A percentile compares a stretch with the other conserved stretches of the same genome.
Evolutionary conservation across 2,329 filamentous ascomycete species (phyloP).

Genomic region (Epicoccum nigrum): DNA sequence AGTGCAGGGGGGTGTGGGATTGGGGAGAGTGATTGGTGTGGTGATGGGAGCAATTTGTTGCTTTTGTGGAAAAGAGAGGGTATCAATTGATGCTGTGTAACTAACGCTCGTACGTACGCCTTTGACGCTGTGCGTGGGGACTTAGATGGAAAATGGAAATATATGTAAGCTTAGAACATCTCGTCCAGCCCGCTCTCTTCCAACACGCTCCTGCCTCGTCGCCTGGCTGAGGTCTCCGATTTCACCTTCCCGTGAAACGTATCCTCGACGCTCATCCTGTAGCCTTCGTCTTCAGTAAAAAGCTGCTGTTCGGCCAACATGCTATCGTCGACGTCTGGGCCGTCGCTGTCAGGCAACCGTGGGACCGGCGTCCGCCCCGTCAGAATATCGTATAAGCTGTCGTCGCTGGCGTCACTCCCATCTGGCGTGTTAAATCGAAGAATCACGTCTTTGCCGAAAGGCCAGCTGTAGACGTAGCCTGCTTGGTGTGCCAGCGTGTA

Average conservation of each 20-base stretch:
- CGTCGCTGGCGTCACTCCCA: conserved; percentile 50
- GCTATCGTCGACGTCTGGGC: conserved; percentile 15
- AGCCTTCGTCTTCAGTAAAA: conserved; percentile 15
- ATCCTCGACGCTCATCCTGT: conserved; percentile 48
- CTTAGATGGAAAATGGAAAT: not conserved
- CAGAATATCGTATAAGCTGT: conserved; percentile 56
- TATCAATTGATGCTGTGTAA: not conserved
- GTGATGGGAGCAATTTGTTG: not conserved
- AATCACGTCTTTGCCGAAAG: conserved; percentile 48
- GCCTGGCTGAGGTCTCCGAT: not conserved
- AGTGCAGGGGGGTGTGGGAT: not conserved
- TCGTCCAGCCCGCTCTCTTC: conserved; percentile 45
- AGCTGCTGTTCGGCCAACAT: conserved; percentile 16
- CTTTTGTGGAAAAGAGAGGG: not conserved
- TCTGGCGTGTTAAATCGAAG: conserved; percentile 39
- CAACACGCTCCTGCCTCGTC: conserved; percentile 27
- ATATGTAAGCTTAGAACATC: conserved; percentile 36
- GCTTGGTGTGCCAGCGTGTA: conserved; percentile 47
- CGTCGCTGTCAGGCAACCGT: conserved; percentile 24
- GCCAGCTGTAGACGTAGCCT: conserved; percentile 50
- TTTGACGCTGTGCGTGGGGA: not conserved
- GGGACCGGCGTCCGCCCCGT: conserved; percentile 54
- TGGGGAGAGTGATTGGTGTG: not conserved
- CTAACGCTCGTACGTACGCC: conserved; percentile 8
- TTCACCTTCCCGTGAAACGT: conserved; percentile 45